Conservation (phyloP, 176 grass and related monocot species). For the Puccinellia tenuiflora region DNA sequence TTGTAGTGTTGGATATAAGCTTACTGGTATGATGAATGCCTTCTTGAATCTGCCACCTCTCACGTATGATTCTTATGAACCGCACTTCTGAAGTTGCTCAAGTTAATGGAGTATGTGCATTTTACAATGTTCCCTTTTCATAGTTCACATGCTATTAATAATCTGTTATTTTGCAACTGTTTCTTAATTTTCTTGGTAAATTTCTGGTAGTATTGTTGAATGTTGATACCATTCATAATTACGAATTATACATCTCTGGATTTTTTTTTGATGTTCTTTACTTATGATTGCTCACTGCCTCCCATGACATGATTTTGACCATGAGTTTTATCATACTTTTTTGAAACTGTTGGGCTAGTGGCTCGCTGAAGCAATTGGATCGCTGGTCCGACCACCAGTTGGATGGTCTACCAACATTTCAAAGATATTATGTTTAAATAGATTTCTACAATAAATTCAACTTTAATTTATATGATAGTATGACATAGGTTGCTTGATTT, state of each 20-base stretch:
- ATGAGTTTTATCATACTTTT: not conserved
- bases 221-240: not conserved
- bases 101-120: not conserved
- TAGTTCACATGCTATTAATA: not conserved
- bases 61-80: constrained; percentile 5
- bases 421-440: not conserved
- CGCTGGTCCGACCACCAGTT: not conserved
- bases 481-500: not conserved
- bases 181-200: not conserved
- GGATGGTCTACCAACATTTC: no score
- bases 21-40: constrained; percentile 15
- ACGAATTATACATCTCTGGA: not conserved
- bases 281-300: not conserved
- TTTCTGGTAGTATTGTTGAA: not conserved
- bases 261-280: not conserved
- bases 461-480: not conserved
- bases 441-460: not conserved
- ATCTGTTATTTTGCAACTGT: not conserved
- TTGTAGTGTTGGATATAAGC: not conserved
- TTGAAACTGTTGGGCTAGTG: not conserved
- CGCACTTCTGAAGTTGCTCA: not conserved
- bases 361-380: not conserved
- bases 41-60: not conserved
- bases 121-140: constrained; percentile 5
- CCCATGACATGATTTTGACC: not conserved